Evolutionary conservation across 768 basidiomycete species (phyloP).

Genomic region (Amanita pseudoporphyria): DNA sequence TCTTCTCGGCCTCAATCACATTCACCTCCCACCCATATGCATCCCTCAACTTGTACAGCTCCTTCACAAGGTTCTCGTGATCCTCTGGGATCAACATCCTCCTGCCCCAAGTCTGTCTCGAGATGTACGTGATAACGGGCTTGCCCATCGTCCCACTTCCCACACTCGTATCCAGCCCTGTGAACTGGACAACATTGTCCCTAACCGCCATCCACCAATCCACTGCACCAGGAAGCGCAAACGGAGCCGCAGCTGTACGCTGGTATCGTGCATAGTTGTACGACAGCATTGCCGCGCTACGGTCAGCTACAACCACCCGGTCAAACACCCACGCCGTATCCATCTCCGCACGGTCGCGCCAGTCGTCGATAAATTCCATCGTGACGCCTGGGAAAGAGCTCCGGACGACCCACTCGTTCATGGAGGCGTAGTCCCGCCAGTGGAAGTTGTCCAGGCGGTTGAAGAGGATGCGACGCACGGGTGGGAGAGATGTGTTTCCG

Average conservation of each 20-base stretch:
- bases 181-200: conserved; percentile 62
- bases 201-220: conserved; percentile 84
- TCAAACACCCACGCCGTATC: conserved; percentile 70
- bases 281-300: conserved; percentile 74
- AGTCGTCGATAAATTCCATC: conserved; percentile 78
- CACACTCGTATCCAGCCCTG: conserved; percentile 40
- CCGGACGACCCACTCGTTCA: conserved; percentile 85
- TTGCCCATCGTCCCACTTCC: conserved; percentile 37
- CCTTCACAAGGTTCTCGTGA: conserved; percentile 71
- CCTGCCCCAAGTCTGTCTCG: conserved; percentile 81
- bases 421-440: conserved; percentile 86
- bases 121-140: conserved; percentile 90
- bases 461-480: conserved; percentile 70
- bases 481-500: conserved; percentile 65
- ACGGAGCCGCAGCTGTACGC: conserved; percentile 68
- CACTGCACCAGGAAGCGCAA: conserved; percentile 61
- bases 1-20: conserved; percentile 75
- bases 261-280: conserved; percentile 58
- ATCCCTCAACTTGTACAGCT: conserved; percentile 60
- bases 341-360: conserved; percentile 68
- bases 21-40: conserved; percentile 80
- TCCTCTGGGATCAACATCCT: conserved; percentile 69
- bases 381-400: conserved; percentile 71
- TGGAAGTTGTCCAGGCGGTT: conserved; percentile 61
- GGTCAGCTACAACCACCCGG: conserved; percentile 81